Percentiles rank a stretch among this genome's conserved stretches.
These are phyloP conservation scores for Rhododendron kiyosumense DNA, from an alignment of 148 eudicot species.

Conservation along the genomic window DNA sequence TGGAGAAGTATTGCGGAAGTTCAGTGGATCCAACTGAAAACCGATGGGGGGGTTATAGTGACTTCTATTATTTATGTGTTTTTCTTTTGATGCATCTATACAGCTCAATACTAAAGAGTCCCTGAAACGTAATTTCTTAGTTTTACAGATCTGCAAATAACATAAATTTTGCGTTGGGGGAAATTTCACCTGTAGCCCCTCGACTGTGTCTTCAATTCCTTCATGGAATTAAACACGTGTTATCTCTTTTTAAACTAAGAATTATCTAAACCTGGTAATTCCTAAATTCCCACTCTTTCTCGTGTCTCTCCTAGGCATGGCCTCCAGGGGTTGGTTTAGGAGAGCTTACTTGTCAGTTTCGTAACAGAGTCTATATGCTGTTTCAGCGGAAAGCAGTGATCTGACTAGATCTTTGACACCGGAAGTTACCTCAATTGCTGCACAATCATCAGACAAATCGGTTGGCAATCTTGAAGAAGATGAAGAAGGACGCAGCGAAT, in stretches of 20 bases:
- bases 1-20: not conserved
- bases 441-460: not conserved
- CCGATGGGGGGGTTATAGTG: not conserved
- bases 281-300: not conserved
- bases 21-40: not conserved
- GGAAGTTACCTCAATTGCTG: slow-evolving; percentile 2
- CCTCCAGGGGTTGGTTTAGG: not conserved
- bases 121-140: not conserved
- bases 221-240: no score
- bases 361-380: not conserved
- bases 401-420: slow-evolving; percentile 1
- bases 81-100: not conserved
- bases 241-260: not conserved
- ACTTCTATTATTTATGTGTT: not conserved
- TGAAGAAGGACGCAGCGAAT: not conserved
- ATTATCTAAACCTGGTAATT: not conserved
- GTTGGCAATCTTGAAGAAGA: not conserved
- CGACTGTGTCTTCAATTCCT: not conserved
- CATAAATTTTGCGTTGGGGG: not conserved
- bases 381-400: slow-evolving; percentile 9
- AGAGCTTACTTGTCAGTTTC: not conserved
- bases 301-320: not conserved
- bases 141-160: not conserved
- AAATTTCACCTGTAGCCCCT: not conserved
- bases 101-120: not conserved